Base-by-base conservation (phyloP, 2,329 filamentous ascomycete genomes). In the Cladophialophora chaetospira region DNA sequence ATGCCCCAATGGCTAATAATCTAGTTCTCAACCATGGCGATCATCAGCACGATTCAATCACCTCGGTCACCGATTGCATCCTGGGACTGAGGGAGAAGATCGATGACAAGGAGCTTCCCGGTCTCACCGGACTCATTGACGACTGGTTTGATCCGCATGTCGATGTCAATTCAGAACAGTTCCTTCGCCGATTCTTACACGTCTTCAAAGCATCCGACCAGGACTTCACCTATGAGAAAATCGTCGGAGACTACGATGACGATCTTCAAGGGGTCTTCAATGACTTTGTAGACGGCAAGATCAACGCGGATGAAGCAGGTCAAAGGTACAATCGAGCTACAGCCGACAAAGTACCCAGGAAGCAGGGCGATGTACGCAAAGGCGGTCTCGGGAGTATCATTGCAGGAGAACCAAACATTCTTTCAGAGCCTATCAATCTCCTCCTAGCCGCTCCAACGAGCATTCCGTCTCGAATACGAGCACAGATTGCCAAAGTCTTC, bases 51-150 rank as follows among this genome's bases (percentile, higher is more conserved):
- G 49, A 62, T 23, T 55, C 57, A 9, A 11, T 47, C 28, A 51
- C 56, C 19, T 60, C 60, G n/a, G 57, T 62, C 33, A 62, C 57
- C 25, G 60, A 62, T 10, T 60, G 60, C 35, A 60, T 62, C 29
- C 36, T 62, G 31, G 60, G 53, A 3, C 35, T 62, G 38, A 59
- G 33, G 35, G 19, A 54, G 13, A 59, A 60, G n/a, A 45, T 59
- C 13, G 51, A 62, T 28, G 38, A 44, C 26, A 55, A 60, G 4
- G 51, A 57, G 28, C 60, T 62, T 15, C 60, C 60, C 25, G 60
- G 60, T 15, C 51, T 62, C 38, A 26, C 28, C 3, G 38, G 35
- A 3, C 43, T 62, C 38, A 62, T 62, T 13, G 51, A 60, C 21
- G 60, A 62, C 51, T 62, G 57, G 56, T 62, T 62, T 26, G 48